Conservation (phyloP, 164 flowering plant species). For the Nymphaea colorata region DNA sequence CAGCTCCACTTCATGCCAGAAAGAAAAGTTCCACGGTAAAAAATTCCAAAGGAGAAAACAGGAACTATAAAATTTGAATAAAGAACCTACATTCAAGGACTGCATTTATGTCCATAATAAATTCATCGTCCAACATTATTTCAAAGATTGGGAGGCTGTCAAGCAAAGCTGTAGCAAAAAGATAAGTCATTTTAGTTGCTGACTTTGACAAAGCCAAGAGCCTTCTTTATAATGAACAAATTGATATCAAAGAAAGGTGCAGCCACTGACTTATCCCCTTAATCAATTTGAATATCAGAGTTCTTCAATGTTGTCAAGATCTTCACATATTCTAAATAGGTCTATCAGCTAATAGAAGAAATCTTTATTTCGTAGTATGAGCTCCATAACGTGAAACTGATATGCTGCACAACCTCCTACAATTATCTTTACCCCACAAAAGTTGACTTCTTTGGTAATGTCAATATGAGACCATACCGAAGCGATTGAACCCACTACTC, state of each 20-base stretch:
- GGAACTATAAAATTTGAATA: not conserved
- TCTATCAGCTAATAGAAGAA: slow-evolving; percentile 79
- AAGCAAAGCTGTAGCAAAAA: slow-evolving; percentile 56
- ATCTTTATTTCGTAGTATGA: too few species aligned
- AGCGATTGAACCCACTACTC: too few species aligned
- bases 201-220: not conserved
- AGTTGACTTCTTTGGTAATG: too few species aligned
- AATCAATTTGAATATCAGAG: slow-evolving; percentile 75
- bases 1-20: too few species aligned
- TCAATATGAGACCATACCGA: too few species aligned
- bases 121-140: slow-evolving; percentile 80
- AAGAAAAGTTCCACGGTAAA: too few species aligned
- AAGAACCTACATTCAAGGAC: slow-evolving; percentile 78
- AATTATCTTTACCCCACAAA: too few species aligned
- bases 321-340: slow-evolving; percentile 71
- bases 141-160: slow-evolving; percentile 82
- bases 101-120: slow-evolving; percentile 89
- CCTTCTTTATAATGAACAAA: not conserved
- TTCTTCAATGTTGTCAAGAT: slow-evolving; percentile 64
- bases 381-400: too few species aligned
- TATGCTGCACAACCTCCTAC: too few species aligned
- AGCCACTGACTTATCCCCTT: slow-evolving; percentile 77
- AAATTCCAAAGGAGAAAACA: too few species aligned
- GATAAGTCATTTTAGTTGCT: slow-evolving; percentile 5
- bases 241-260: slow-evolving; percentile 4